Evolutionary conservation across 345 rosid species (phyloP).

Genomic region (Eucalyptus pauciflora): DNA sequence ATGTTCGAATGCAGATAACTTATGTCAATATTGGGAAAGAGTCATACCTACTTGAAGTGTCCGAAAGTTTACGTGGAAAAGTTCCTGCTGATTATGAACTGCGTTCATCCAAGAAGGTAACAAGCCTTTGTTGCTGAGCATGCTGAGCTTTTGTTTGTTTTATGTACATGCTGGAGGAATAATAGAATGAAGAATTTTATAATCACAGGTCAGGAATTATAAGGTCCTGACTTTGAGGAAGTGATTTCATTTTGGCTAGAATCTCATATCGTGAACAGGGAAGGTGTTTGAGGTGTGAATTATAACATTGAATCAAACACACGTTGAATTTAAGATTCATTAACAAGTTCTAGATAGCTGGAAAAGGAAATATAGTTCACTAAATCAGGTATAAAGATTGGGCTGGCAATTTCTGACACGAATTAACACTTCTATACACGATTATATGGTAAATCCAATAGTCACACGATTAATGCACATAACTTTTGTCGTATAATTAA

Average conservation of each 20-base stretch:
- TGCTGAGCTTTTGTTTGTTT: neutral
- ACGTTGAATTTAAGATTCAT: neutral
- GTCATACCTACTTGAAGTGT: slow-evolving; percentile 74
- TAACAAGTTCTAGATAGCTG: neutral
- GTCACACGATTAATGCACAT: neutral
- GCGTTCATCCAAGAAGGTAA: slow-evolving; percentile 93
- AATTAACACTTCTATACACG: neutral
- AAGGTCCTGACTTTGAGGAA: neutral
- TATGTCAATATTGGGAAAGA: slow-evolving; percentile 97
- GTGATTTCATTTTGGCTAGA: neutral
- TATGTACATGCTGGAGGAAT: neutral
- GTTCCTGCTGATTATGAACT: slow-evolving; percentile 83
- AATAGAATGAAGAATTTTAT: neutral
- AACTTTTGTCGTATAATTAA: neutral
- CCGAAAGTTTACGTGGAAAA: slow-evolving; percentile 60
- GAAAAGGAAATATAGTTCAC: neutral
- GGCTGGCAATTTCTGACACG: neutral
- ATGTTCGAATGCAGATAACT: slow-evolving; percentile 37
- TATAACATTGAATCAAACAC: neutral
- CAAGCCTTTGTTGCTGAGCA: neutral
- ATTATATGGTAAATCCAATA: neutral
- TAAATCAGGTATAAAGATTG: neutral
- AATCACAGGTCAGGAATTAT: neutral
- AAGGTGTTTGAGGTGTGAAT: neutral
- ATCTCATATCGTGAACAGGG: neutral